phyloP scores from a whole-genome alignment of 768 basidiomycete genomes.

The Paxillus involutus region DNA sequence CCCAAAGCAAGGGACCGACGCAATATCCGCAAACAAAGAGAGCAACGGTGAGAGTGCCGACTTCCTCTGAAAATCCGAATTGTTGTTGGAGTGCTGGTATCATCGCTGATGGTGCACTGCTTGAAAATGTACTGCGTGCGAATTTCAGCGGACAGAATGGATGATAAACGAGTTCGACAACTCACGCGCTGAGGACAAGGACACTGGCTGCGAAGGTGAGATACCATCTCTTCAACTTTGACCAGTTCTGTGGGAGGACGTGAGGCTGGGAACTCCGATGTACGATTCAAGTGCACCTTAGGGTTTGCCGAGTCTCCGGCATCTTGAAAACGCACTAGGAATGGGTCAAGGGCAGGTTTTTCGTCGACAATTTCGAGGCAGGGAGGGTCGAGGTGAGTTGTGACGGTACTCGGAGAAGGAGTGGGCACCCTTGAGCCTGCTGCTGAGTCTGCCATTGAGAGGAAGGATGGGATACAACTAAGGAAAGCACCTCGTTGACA shows the following conservation, averaged over 20 bases:
- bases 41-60: too few species aligned
- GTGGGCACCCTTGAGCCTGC: not conserved
- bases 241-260: constrained; percentile 46
- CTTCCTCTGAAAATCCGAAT: too few species aligned
- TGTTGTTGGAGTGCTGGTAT: too few species aligned
- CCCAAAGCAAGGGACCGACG: too few species aligned
- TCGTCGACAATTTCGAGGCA: not conserved
- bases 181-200: too few species aligned
- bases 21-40: too few species aligned
- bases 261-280: not conserved
- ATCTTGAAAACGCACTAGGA: constrained; percentile 13
- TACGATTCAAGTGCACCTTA: constrained; percentile 32
- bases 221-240: constrained; percentile 45
- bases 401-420: not conserved
- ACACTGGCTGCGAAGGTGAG: constrained; percentile 30
- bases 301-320: constrained; percentile 46
- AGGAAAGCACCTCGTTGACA: too few species aligned
- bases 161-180: too few species aligned
- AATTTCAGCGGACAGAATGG: too few species aligned
- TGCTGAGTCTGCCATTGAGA: not conserved
- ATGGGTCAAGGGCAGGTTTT: constrained; percentile 18
- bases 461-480: too few species aligned
- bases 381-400: not conserved
- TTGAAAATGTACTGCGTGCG: too few species aligned
- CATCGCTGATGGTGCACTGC: too few species aligned